Conservation (phyloP, 1,284 basidiomycete species). For the Rhodotorula sp. region DNA sequence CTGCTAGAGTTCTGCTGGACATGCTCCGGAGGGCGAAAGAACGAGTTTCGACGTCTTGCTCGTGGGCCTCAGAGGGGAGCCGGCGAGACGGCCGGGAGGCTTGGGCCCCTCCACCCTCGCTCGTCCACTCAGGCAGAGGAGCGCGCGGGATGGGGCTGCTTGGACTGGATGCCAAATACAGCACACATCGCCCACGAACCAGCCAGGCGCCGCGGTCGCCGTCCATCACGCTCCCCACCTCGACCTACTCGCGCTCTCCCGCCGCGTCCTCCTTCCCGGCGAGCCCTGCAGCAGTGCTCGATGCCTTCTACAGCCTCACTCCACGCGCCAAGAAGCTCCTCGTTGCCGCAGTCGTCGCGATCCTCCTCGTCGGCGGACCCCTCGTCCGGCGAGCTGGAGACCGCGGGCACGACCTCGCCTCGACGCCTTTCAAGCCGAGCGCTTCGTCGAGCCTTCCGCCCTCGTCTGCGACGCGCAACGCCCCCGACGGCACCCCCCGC, state of each 20-base stretch:
- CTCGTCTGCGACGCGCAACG: background rate
- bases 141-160: background rate
- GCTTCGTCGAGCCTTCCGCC: background rate
- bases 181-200: background rate
- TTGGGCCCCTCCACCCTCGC: too few relatives aligned
- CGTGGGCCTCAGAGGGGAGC: too few relatives aligned
- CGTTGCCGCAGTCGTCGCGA: background rate
- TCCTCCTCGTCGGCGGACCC: background rate
- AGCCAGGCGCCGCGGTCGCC: background rate
- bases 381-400: background rate
- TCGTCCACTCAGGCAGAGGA: background rate
- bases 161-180: background rate
- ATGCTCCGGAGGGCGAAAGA: too few relatives aligned
- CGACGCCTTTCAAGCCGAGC: too few relatives aligned
- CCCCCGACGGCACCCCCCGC: background rate
- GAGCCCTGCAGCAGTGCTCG: background rate
- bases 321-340: conserved; percentile 3
- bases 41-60: too few relatives aligned
- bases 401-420: background rate
- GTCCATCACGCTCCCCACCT: background rate
- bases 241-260: background rate
- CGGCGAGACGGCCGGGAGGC: too few relatives aligned
- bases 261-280: background rate
- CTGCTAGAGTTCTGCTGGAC: too few relatives aligned
- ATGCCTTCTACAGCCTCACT: background rate